A percentile compares a stretch with the other conserved stretches of the same genome.
Evolutionary conservation across 371 early-diverging fungal species (phyloP).

Genomic region (Lichtheimia ornata): DNA sequence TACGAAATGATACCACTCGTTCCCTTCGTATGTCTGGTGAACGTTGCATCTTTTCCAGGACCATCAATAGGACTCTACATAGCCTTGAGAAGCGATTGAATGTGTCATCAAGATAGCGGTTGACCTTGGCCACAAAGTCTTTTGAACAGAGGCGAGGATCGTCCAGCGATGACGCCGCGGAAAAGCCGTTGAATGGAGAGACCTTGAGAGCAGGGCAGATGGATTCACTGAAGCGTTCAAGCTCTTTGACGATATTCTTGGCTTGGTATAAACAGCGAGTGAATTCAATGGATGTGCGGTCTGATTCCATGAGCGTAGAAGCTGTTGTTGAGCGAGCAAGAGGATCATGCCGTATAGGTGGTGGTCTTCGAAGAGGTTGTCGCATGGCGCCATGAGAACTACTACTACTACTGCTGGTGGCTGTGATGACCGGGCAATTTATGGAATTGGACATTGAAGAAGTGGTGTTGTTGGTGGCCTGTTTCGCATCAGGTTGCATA

Average conservation of each 20-base stretch:
- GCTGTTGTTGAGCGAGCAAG: conserved; percentile 6
- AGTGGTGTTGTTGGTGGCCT: neutral
- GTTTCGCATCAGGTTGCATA: conserved; percentile 2
- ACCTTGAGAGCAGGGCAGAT: conserved; percentile 26
- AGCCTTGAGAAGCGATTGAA: conserved; percentile 43
- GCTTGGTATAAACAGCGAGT: conserved; percentile 49
- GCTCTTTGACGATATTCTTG: conserved; percentile 43
- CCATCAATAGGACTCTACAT: conserved; percentile 33
- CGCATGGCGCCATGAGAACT: conserved; percentile 3
- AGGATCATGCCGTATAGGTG: conserved; percentile 9
- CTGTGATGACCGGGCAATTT: neutral
- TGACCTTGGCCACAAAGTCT: conserved; percentile 28
- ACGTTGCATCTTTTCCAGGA: conserved; percentile 36
- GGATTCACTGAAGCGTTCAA: conserved; percentile 35
- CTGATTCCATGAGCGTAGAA: conserved; percentile 6
- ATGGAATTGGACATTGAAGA: neutral
- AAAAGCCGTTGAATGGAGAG: conserved; percentile 18
- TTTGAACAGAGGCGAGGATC: conserved; percentile 22
- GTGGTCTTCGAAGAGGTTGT: conserved; percentile 2
- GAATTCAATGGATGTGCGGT: conserved; percentile 39
- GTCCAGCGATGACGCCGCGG: conserved; percentile 14
- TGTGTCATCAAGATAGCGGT: conserved; percentile 37
- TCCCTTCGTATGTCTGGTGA: conserved; percentile 24
- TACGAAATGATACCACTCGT: conserved; percentile 39
- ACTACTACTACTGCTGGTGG: neutral